Base-by-base conservation (phyloP, 768 basidiomycete species). In the Mycena alexandri region DNA sequence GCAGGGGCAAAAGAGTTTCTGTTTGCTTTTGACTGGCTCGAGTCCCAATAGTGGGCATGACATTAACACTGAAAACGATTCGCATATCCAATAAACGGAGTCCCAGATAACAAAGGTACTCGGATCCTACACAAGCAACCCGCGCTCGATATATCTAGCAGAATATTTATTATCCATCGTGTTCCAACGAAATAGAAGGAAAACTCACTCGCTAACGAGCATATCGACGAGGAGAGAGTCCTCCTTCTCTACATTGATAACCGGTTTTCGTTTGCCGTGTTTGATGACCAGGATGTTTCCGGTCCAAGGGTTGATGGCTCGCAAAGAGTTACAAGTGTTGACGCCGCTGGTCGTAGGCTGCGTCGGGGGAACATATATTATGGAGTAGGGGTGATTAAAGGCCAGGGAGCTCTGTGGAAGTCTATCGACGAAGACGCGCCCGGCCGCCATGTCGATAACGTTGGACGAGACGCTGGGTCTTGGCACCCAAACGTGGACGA, bases 191-290 rank as follows among this genome's bases (percentile, higher is more conserved):
- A 44, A 44, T 11, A n/a, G 29, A 52, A 17, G 14, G 22, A n/a
- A 17, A 52, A 55, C 54, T 8, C 38, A 55, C 38, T 34, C 54
- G n/a, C 19, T 55, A 12, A 58, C 56, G n/a, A n/a, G n/a, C 12
- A 58, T 29, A n/a, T 17, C 21, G 36, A 44, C 56, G 10, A 58
- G 42, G 19, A 58, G 24, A n/a, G 19, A 33, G n/a, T n/a, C n/a
- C n/a, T n/a, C n/a, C n/a, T n/a, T n/a, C n/a, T n/a, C n/a, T n/a
- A n/a, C n/a, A n/a, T 58, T 58, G 43, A 58, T 58, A 16, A 58
- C 24, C 22, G 56, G 12, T 43, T 58, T 58, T 8, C 56, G 41
- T 25, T 46, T 58, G 42, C 56, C 56, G 22, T 58, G 56, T 29
- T 46, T 43, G 5, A 58, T 22, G 24, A 58, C 56, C 5, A 58